phyloP scores from a whole-genome alignment of 2,329 filamentous ascomycete species.

The Mycosphaerella sp. region DNA sequence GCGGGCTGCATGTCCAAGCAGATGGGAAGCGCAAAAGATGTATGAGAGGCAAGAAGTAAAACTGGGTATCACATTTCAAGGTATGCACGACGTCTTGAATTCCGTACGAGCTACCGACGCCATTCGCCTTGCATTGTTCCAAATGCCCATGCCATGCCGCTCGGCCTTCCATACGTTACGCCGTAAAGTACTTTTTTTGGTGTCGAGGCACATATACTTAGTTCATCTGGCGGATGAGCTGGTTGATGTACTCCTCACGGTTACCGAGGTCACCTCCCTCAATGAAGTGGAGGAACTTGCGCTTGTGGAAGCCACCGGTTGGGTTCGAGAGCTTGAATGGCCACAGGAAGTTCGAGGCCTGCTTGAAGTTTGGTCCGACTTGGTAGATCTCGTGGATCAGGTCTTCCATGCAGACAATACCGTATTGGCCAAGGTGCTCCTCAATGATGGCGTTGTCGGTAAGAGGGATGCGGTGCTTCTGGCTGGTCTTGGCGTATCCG shows the following conservation, averaged over 20 bases:
- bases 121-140: conserved; percentile 21
- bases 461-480: conserved; percentile 94
- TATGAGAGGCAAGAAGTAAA: background rate
- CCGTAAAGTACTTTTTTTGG: conserved; percentile 6
- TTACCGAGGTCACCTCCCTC: conserved; percentile 98
- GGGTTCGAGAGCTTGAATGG: conserved; percentile 99
- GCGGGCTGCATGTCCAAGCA: background rate
- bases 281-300: conserved; percentile 99
- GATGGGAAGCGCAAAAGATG: background rate
- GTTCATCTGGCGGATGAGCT: conserved; percentile 97
- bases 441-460: conserved; percentile 98
- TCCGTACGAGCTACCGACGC: conserved; percentile 17
- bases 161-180: conserved; percentile 6
- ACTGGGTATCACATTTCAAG: conserved; percentile 10
- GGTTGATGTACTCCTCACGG: conserved; percentile 97
- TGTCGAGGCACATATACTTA: conserved; percentile 37
- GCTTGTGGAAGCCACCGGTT: conserved; percentile 86
- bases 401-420: conserved; percentile 99
- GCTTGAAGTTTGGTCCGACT: conserved; percentile 97
- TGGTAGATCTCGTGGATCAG: conserved; percentile 99
- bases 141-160: conserved; percentile 2
- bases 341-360: conserved; percentile 99
- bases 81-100: conserved; percentile 12
- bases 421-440: conserved; percentile 93
- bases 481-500: conserved; percentile 87